Base-by-base conservation (phyloP, 768 basidiomycete genomes). In the Calocybe gangraenosa region DNA sequence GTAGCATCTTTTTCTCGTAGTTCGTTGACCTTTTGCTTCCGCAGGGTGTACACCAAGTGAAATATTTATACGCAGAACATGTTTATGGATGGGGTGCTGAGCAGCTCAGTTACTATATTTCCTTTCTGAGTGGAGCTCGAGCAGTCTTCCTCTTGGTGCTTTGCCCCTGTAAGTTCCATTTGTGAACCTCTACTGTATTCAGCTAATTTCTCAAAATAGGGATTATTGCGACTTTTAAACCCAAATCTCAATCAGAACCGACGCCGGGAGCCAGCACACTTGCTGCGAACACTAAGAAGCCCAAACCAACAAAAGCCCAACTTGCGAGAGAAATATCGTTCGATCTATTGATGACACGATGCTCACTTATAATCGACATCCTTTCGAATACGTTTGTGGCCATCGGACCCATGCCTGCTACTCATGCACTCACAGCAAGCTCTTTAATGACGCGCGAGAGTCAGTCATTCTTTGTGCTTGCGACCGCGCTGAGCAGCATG, bases 31-130 rank as follows among this genome's bases (percentile, higher is more conserved):
- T 43, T 34, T 21, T 17, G 14, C 20, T 30, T 45, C 28, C 44
- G 3, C 44, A 85, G 76, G 89, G 88, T n/a, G 52, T 91, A 3
- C 82, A 78, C 63, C 85, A 87, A 58, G 67, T 90, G 60, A 92
- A 90, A 58, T 90, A 90, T 60, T 67, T 90, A 20, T 92, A 91
- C 57, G 87, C 84, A 2, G 78, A 71, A 41, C 84, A 88, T 56
- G 64, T 78, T 7, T 90, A 85, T 52, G 68, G 68, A 39, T 91
- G 88, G 88, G 74, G 70, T 34, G 78, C 82, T 14, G 82, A 82
- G 54, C 75, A 84, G 60, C 62, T 90, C 52, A 81, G 85, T 48
- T 87, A 87, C 59, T 91, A 86, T 52, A 83, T 91, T 39, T 83
- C 84, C 1, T 75, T 78, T 53, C 71, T 84, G 59, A 80, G 83